A percentile compares a stretch with the other conserved stretches of the same genome.
Conservation (phyloP, 208 protist species). For the Trypanosoma boissoni region DNA sequence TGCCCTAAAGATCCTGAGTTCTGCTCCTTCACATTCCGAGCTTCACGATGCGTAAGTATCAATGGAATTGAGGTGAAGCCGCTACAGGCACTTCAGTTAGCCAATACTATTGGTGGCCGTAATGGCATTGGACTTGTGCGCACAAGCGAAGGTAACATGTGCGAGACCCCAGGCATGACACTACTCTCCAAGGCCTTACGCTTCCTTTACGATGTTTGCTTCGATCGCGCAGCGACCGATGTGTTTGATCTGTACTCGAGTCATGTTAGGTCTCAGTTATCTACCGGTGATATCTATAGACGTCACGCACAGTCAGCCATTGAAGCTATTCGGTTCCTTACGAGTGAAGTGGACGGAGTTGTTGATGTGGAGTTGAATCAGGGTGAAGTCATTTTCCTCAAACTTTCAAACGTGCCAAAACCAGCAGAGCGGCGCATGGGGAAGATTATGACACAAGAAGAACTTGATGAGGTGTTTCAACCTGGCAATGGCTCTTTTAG, state of each 20-base stretch:
- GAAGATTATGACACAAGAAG: slow-evolving; percentile 69
- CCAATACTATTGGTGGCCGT: slow-evolving; percentile 87
- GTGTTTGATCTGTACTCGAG: slow-evolving; percentile 80
- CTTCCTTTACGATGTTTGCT: slow-evolving; percentile 86
- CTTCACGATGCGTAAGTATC: slow-evolving; percentile 73
- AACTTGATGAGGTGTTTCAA: slow-evolving; percentile 86
- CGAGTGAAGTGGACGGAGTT: slow-evolving; percentile 64
- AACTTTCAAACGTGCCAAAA: slow-evolving; percentile 70
- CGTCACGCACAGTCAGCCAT: slow-evolving; percentile 84
- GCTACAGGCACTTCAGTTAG: slow-evolving; percentile 75
- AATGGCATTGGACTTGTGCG: slow-evolving; percentile 82
- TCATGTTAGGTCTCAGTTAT: slow-evolving; percentile 73
- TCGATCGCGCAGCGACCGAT: slow-evolving; percentile 66
- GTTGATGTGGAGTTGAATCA: slow-evolving; percentile 88
- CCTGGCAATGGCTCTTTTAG: slow-evolving; percentile 85
- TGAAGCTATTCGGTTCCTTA: slow-evolving; percentile 77
- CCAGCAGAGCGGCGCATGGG: slow-evolving; percentile 37
- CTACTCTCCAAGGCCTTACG: slow-evolving; percentile 70
- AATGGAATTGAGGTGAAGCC: slow-evolving; percentile 82
- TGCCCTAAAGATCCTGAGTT: slow-evolving; percentile 77
- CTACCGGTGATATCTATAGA: slow-evolving; percentile 61
- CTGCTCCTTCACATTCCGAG: slow-evolving; percentile 71
- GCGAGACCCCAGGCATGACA: slow-evolving; percentile 89
- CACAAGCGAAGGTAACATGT: slow-evolving; percentile 84
- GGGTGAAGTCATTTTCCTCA: slow-evolving; percentile 86